These are phyloP conservation scores for Leersia perrieri DNA, from an alignment of 176 grass and related monocot genomes.

Conservation along the genomic window DNA sequence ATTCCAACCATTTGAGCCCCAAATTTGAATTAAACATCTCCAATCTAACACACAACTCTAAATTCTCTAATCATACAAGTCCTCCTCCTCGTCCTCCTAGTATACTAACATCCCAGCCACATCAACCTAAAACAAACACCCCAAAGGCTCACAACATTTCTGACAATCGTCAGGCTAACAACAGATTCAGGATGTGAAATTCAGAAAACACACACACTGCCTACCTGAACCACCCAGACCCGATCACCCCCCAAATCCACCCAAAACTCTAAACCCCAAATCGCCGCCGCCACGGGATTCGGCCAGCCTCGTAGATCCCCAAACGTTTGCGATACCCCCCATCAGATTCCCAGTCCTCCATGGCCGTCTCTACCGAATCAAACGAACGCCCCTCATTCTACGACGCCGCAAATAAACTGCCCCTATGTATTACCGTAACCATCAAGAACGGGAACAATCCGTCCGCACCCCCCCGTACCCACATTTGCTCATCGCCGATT, in stretches of 20 bases:
- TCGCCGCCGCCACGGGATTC: not conserved
- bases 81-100: not conserved
- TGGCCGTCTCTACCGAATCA: not conserved
- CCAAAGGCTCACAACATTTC: not conserved
- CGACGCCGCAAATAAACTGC: no score
- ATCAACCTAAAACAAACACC: not conserved
- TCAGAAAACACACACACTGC: not conserved
- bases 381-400: no score
- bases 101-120: not conserved
- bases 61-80: not conserved
- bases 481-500: constrained; percentile 26
- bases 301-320: not conserved
- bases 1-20: not conserved
- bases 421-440: no score
- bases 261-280: not conserved
- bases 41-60: not conserved
- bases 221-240: not conserved
- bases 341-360: not conserved
- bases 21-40: not conserved
- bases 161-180: not conserved
- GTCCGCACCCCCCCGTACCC: no score
- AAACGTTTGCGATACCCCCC: not conserved
- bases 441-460: no score
- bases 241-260: constrained; percentile 1
- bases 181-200: not conserved